These are phyloP conservation scores for Ogataea hybrid DNA, from an alignment of 1,139 yeast genomes.

Conservation along the genomic window DNA sequence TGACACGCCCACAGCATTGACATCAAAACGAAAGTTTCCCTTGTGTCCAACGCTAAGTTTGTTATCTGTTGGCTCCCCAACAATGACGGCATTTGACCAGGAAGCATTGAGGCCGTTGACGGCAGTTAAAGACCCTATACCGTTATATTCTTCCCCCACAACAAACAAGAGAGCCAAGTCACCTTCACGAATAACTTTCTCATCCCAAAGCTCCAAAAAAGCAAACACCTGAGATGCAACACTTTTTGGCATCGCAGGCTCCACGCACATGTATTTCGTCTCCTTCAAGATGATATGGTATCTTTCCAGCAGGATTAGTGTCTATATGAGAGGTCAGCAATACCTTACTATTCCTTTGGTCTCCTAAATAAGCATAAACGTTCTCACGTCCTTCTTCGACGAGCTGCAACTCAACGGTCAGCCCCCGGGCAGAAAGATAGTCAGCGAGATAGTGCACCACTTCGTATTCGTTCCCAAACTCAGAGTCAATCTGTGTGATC, in stretches of 20 bases:
- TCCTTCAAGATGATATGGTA: constrained; percentile 51
- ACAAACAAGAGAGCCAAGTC: constrained; percentile 58
- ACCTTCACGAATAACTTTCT: constrained; percentile 43
- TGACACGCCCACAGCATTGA: constrained; percentile 51
- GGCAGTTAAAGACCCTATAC: constrained; percentile 54
- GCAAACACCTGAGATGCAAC: constrained; percentile 58
- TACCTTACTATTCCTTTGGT: constrained; percentile 43
- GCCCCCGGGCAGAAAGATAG: constrained; percentile 7
- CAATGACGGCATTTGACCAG: constrained; percentile 59
- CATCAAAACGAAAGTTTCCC: constrained; percentile 43
- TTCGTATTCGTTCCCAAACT: constrained; percentile 8
- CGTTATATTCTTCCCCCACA: constrained; percentile 63
- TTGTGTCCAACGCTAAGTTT: constrained; percentile 68
- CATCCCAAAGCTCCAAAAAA: constrained; percentile 39
- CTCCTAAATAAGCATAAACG: constrained; percentile 53
- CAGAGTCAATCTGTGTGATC: constrained; percentile 35
- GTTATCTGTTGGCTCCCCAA: constrained; percentile 74
- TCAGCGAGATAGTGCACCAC: constrained; percentile 4
- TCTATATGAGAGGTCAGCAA: constrained; percentile 61
- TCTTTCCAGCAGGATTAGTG: constrained; percentile 58
- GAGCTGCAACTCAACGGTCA: constrained; percentile 39
- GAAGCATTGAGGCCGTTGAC: constrained; percentile 37
- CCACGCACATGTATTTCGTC: constrained; percentile 58
- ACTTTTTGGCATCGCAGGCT: constrained; percentile 58
- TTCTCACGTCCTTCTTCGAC: constrained; percentile 38